Evolutionary conservation across 2,329 filamentous ascomycete species (phyloP), one percentile per base, ranked within the genome.

Genomic region (Cylindrodendrum hubeiense): DNA sequence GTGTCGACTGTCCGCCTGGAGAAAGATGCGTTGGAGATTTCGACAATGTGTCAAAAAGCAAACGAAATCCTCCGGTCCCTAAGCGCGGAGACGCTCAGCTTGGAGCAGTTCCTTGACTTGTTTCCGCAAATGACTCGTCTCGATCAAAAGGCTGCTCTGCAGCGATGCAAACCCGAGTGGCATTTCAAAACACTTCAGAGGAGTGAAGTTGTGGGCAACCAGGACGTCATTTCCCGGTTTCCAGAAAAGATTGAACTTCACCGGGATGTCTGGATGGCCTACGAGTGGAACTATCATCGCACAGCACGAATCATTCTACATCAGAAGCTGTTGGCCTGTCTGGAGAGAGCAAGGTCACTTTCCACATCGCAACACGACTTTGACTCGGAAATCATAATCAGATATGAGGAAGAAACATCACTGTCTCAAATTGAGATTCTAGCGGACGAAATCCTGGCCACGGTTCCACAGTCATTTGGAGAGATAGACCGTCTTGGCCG

Each of bases 231-330:
- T 0, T 44, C 30, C 3, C 62, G 50, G 53, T 60, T 77, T 15
- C 73, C 76, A 1, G 70, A 70, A 2, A 71, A 60, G 1, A 63
- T 81, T 10, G 72, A 81, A 58, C 63, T 82, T 3, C 80, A 81
- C 57, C 62, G 70, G 4, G 80, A 81, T 66, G 55, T 81, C 0
- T 81, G 80, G 80, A 79, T 79, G 62, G 76, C 78, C 5, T 82
- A 82, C 44, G 80, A 82, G 62, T 81, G 79, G 78, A 80, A 81
- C 50, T 82, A 82, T 51, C 78, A 81, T 49, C 73, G 79, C 3
- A 75, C 79, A 28, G 79, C 78, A 5, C 74, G 79, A 4, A 79
- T 81, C 24, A 74, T 80, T n/a, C 70, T 81, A 5, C 74, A 78
- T 17, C 74, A 79, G 53, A 78, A 80, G 21, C 61, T 81, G 1